phyloP scores from a whole-genome alignment of 2,329 filamentous ascomycete genomes.

The Remersonia thermophila region DNA sequence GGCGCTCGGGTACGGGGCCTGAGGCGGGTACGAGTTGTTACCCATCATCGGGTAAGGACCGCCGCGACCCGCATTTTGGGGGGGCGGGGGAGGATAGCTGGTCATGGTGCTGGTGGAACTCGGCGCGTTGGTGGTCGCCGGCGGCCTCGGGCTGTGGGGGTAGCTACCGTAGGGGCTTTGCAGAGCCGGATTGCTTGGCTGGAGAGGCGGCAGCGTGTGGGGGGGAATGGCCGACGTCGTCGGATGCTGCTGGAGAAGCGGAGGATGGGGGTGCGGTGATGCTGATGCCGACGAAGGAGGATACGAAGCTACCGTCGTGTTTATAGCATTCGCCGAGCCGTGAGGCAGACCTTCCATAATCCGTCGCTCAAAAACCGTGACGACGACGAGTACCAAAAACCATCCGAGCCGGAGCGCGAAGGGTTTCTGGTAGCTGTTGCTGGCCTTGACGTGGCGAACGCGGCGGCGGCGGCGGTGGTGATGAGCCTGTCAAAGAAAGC shows the following conservation, averaged over 20 bases:
- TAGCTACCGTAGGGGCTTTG: slow-evolving; percentile 43
- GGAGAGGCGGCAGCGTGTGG: slow-evolving; percentile 44
- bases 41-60: slow-evolving; percentile 44
- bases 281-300: slow-evolving; percentile 31
- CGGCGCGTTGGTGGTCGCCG: slow-evolving; percentile 50
- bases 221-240: slow-evolving; percentile 34
- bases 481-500: slow-evolving; percentile 4
- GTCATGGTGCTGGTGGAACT: slow-evolving; percentile 41
- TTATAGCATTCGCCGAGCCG: slow-evolving; percentile 44
- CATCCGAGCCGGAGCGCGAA: slow-evolving; percentile 18
- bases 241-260: slow-evolving; percentile 22
- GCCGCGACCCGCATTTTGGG: slow-evolving; percentile 34
- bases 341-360: slow-evolving; percentile 42
- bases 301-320: slow-evolving; percentile 36
- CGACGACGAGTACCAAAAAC: slow-evolving; percentile 18
- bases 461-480: slow-evolving; percentile 4
- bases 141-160: slow-evolving; percentile 49
- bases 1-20: slow-evolving; percentile 39
- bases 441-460: slow-evolving; percentile 1
- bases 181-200: slow-evolving; percentile 35
- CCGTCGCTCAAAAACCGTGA: slow-evolving; percentile 25
- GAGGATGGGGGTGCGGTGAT: slow-evolving; percentile 19
- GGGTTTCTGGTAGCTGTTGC: slow-evolving; percentile 13
- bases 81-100: slow-evolving; percentile 36
- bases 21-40: slow-evolving; percentile 35